A percentile compares a stretch with the other conserved stretches of the same genome.
These are phyloP conservation scores for Colletotrichum liriopes DNA, from an alignment of 2,329 filamentous ascomycete species.

Conservation along the genomic window DNA sequence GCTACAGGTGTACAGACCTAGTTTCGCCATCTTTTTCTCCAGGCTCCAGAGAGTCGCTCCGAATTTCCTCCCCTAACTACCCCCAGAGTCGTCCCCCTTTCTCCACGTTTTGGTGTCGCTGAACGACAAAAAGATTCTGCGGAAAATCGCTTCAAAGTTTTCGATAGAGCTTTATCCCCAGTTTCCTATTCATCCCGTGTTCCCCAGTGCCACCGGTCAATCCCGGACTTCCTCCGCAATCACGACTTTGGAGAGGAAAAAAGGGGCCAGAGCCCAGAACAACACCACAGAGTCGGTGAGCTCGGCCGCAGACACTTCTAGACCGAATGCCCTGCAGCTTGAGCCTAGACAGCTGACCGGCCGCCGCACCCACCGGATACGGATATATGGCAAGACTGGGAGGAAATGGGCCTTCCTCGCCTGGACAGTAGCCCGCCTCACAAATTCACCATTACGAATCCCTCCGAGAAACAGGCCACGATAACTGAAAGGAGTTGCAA, in stretches of 20 bases:
- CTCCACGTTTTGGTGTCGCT: slow-evolving; percentile 2
- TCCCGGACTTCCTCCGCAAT: slow-evolving; percentile 7
- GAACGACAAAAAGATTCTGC: neutral
- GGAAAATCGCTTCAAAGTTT: neutral
- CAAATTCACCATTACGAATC: neutral
- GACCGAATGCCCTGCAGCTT: neutral
- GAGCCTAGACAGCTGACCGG: neutral
- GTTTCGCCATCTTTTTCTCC: slow-evolving; percentile 1
- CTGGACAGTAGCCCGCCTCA: neutral
- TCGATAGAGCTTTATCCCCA: neutral
- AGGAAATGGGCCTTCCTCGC: neutral
- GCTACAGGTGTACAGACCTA: neutral
- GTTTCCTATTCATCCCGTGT: neutral
- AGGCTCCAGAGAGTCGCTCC: neutral
- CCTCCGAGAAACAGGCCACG: neutral
- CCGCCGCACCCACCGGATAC: neutral
- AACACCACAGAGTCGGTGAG: slow-evolving; percentile 1
- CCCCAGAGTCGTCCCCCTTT: slow-evolving; percentile 2
- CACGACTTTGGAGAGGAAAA: neutral
- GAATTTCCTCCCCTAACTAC: neutral
- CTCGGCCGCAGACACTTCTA: slow-evolving; percentile 1
- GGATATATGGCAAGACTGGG: neutral
- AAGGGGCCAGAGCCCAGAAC: neutral
- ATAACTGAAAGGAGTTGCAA: neutral
- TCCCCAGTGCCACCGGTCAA: neutral